Percentiles rank a stretch among this genome's conserved stretches.
These are phyloP conservation scores for Globisporangium nodosum DNA, from an alignment of 352 stramenopile genomes.

Conservation along the genomic window DNA sequence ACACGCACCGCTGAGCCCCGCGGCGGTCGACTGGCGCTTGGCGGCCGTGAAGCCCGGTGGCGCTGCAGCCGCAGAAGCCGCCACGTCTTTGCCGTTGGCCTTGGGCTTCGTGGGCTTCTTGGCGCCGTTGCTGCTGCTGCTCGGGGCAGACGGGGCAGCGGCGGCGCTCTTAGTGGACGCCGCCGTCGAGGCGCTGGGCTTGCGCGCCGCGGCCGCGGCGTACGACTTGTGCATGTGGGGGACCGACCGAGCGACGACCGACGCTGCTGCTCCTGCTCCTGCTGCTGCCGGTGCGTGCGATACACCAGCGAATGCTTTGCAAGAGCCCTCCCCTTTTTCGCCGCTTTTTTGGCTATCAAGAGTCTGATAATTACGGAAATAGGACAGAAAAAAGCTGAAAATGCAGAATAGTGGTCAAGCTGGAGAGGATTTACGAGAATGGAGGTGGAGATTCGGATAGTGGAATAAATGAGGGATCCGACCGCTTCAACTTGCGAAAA, in stretches of 20 bases:
- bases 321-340: no score
- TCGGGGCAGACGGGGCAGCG: neutral
- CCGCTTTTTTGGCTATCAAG: no score
- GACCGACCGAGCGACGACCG: neutral
- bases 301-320: neutral
- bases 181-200: neutral
- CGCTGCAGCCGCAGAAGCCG: neutral
- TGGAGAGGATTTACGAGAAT: no score
- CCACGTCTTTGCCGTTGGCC: slow-evolving; percentile 11
- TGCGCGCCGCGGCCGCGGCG: neutral
- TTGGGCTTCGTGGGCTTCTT: slow-evolving; percentile 9
- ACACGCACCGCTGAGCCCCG: slow-evolving; percentile 12
- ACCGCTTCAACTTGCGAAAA: no score
- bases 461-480: no score
- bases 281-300: neutral
- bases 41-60: slow-evolving; percentile 2
- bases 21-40: slow-evolving; percentile 5
- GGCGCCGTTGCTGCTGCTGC: neutral
- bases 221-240: slow-evolving; percentile 2
- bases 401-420: no score
- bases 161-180: neutral
- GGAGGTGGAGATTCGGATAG: no score
- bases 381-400: no score
- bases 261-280: no score
- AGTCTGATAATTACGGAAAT: no score